Evolutionary conservation across 2,329 filamentous ascomycete species (phyloP), one percentile per base, ranked within the genome.

Genomic region (Sporothrix schenckii): DNA sequence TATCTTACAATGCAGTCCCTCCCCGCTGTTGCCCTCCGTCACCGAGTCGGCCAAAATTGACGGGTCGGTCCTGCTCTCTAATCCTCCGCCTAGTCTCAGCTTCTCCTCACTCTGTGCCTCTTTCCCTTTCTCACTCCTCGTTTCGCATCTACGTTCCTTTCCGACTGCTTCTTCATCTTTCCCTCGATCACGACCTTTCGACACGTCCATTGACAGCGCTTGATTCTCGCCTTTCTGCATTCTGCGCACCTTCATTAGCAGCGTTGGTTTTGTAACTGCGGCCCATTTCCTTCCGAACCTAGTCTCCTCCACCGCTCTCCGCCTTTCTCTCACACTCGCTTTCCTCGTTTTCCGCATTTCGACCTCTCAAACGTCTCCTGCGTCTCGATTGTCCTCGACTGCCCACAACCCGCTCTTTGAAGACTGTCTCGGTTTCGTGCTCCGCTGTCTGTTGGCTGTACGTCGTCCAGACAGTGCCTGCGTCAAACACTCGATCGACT

Each of bases 31-130:
- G 21, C 50, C 47, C 30, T 53, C 47, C 30, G 44, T 56, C 49
- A 54, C 65, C 27, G 21, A 47, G 50, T 47, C 52, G 49, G 39
- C 66, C 66, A 50, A 68, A 68, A 66, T 53, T 66, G 41, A 63
- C 63, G 63, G 63, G 63, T 68, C 66, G 50, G 50, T 47, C 50
- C 52, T 68, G 47, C 53, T 58, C 50, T 44, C 50, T 44, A 4
- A 16, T 49, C 41, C 52, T 68, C 54, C 19, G 27, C 44, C 67
- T 61, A 41, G 41, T 27, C 24, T 60, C 63, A 27, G 16, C 66
- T 27, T 34, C 34, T 50, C 66, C 24, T 34, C 44, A 34, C 44
- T 49, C 24, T 47, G 58, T 63, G 39, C 61, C 44, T 49, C 61
- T 34, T 34, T 50, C 61, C 16, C 44, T 34, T 34, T 50, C 61